Base-by-base conservation (phyloP, 495 filamentous ascomycete genomes). In the Penicillium antarcticum region DNA sequence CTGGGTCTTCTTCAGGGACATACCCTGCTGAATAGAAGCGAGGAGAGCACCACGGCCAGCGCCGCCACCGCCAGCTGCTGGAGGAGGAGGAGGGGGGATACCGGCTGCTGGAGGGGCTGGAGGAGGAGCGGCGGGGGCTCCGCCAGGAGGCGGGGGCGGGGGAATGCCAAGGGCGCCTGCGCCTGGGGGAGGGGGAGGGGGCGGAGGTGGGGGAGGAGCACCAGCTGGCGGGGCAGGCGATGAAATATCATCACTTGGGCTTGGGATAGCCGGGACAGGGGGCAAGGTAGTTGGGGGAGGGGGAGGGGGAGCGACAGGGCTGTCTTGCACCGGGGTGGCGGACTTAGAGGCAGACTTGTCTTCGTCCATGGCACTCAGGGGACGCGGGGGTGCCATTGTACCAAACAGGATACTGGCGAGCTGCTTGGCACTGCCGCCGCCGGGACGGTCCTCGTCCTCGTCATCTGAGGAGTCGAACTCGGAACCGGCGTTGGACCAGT, bases 331-430 rank as follows among this genome's bases (percentile, higher is more conserved):
- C 18, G 72, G 62, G 50, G 74, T 68, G 31, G 68, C 55, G 11
- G 74, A 66, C 51, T 70, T 60, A 24, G 64, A 74, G 45, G 51
- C 71, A 11, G 80, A 75, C 57, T 86, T 86, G 42, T 89, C 83
- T 38, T 66, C 62, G 44, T 88, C 90, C 71, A 87, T 83, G 8
- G 88, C 87, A 42, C 88, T 92, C 21, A 96, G 67, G 31, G 95
- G 91, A 44, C 92, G 84, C 17, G 94, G 94, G 36, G 94, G 94
- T 9, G 80, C 94, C 94, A 98, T 98, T 43, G 92, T 95, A 48
- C 94, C 92, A 69, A 98, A 97, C 26, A 98, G 81, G 52, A 91
- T 94, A 32, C 87, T 91, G 14, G 94, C 94, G 31, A 98, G 84
- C 51, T 95, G 87, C 53, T 92, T 92, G 39, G 94, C 92, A 55